These are phyloP conservation scores for Cytospora chrysosperma DNA, from an alignment of 2,329 filamentous ascomycete species.

Conservation along the genomic window DNA sequence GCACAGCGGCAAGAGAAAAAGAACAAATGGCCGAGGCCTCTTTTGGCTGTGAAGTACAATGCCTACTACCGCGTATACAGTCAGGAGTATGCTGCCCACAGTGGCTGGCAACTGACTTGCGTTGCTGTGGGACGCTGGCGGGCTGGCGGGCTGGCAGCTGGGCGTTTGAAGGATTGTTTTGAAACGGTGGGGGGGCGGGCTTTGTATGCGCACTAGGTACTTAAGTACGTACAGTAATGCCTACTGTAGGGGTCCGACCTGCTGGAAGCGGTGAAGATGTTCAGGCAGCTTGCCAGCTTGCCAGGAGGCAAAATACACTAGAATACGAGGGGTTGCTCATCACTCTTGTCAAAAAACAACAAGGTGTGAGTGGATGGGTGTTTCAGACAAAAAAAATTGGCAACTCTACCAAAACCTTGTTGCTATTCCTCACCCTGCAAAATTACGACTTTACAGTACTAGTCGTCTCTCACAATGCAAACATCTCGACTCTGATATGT, in stretches of 20 bases:
- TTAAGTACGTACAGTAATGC: no score
- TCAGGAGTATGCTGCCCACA: background rate
- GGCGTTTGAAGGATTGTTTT: background rate
- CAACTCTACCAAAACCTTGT: background rate
- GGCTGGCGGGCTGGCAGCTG: background rate
- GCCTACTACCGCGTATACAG: no score
- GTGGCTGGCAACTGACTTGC: background rate
- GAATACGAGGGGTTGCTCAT: slow-evolving; percentile 4
- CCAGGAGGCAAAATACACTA: background rate
- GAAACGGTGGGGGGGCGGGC: background rate
- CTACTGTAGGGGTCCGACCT: background rate
- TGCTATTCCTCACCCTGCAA: background rate
- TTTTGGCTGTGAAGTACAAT: background rate
- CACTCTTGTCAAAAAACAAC: background rate
- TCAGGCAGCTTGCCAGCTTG: background rate
- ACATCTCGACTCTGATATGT: background rate
- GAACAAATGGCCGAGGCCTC: slow-evolving; percentile 3
- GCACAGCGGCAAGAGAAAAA: background rate
- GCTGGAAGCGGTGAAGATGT: slow-evolving; percentile 15
- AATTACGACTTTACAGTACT: background rate
- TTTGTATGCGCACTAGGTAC: no score
- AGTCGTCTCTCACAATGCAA: background rate
- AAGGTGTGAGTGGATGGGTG: slow-evolving; percentile 10
- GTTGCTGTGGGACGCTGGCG: background rate
- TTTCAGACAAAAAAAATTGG: slow-evolving; percentile 3